Evolutionary conservation across 2,329 filamentous ascomycete species (phyloP).

Genomic region (Xylaria sp.): DNA sequence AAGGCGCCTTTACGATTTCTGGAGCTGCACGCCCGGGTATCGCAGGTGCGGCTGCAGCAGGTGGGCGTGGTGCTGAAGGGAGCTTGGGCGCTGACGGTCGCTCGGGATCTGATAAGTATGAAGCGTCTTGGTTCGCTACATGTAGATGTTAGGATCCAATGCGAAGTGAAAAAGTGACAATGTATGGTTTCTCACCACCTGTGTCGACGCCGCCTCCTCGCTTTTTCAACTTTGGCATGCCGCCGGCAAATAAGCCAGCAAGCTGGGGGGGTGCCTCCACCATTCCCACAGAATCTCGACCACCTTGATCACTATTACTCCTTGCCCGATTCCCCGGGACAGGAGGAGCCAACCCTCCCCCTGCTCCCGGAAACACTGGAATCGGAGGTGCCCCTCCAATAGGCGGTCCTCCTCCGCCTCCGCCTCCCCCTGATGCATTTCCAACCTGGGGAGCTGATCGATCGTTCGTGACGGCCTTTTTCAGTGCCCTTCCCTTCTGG

Average conservation of each 20-base stretch:
- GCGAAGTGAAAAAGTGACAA: neutral
- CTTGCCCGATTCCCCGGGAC: conserved; percentile 75
- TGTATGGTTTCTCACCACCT: conserved; percentile 59
- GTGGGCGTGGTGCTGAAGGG: conserved; percentile 68
- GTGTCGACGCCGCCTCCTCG: conserved; percentile 82
- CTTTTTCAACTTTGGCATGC: conserved; percentile 95
- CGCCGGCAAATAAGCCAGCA: conserved; percentile 87
- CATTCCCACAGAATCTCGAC: conserved; percentile 54
- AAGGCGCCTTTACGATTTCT: conserved; percentile 33
- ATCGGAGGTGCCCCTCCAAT: conserved; percentile 83
- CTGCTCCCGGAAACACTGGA: conserved; percentile 68
- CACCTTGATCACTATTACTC: conserved; percentile 83
- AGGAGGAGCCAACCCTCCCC: conserved; percentile 73
- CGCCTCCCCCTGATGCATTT: conserved; percentile 61
- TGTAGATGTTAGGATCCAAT: conserved; percentile 37
- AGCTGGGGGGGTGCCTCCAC: conserved; percentile 79
- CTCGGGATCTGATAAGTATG: conserved; percentile 86
- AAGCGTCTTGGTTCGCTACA: conserved; percentile 71
- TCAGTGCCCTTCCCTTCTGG: conserved; percentile 79
- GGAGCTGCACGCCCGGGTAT: conserved; percentile 65
- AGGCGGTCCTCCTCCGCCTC: conserved; percentile 62
- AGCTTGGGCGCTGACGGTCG: conserved; percentile 64
- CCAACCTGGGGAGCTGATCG: conserved; percentile 81
- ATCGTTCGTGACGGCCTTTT: conserved; percentile 91
- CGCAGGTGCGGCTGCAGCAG: conserved; percentile 67